These are phyloP conservation scores for Nothophaeocryptopus gaeumannii DNA, from an alignment of 2,329 filamentous ascomycete genomes.

Conservation along the genomic window DNA sequence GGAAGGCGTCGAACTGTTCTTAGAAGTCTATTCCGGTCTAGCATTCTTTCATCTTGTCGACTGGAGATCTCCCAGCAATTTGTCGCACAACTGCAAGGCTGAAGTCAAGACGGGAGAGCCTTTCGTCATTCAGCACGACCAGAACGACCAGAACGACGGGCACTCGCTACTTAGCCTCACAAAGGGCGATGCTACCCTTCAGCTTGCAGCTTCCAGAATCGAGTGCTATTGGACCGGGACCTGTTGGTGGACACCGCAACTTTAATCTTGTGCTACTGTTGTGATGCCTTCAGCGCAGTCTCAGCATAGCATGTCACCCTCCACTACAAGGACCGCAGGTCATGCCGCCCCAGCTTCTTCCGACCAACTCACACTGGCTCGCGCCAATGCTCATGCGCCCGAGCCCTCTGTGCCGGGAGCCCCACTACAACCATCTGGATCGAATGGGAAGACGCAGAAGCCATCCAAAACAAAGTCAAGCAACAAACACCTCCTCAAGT, in stretches of 20 bases:
- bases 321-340: conserved; percentile 11
- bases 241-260: conserved; percentile 11
- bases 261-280: conserved; percentile 17
- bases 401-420: conserved; percentile 16
- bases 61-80: not conserved
- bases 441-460: conserved; percentile 28
- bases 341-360: conserved; percentile 14
- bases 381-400: conserved; percentile 14
- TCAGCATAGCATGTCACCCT: conserved; percentile 14
- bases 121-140: conserved; percentile 2
- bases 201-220: conserved; percentile 4
- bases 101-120: not conserved
- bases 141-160: conserved; percentile 3
- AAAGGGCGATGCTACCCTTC: not conserved
- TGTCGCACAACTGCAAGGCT: conserved; percentile 1
- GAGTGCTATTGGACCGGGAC: conserved; percentile 6
- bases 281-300: conserved; percentile 18
- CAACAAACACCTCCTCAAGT: conserved; percentile 40
- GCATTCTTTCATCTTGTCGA: not conserved
- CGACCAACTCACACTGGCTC: conserved; percentile 13
- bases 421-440: conserved; percentile 16
- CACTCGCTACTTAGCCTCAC: not conserved
- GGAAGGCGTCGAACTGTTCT: conserved; percentile 6
- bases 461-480: conserved; percentile 39
- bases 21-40: not conserved